Percentiles rank a stretch among this genome's conserved stretches.
Conservation (phyloP, 192 early-diverging fungal species). For the Podila clonocystis region DNA sequence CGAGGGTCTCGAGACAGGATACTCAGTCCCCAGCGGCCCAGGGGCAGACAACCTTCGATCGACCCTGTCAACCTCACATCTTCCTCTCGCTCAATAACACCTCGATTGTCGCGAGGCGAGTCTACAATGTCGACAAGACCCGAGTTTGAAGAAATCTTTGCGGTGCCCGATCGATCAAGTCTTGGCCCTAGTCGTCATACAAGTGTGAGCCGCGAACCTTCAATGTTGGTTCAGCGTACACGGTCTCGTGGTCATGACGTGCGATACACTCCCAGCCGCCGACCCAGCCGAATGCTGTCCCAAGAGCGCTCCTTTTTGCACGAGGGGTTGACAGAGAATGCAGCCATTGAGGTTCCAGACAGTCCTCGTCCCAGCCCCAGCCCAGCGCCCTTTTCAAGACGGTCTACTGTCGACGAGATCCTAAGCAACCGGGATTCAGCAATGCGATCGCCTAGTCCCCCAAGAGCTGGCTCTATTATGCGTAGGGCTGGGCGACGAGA, state of each 20-base stretch:
- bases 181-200: not conserved
- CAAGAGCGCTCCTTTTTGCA: too few relatives aligned
- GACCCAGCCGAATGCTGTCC: too few relatives aligned
- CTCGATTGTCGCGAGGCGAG: not conserved
- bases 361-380: not conserved
- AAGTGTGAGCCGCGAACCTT: not conserved
- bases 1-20: too few relatives aligned
- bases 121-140: not conserved
- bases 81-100: too few relatives aligned
- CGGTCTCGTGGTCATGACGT: not conserved
- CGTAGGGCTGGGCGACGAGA: not conserved
- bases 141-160: conserved; percentile 1
- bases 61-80: too few relatives aligned
- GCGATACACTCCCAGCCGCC: too few relatives aligned
- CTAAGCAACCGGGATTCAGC: too few relatives aligned
- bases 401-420: not conserved
- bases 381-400: not conserved
- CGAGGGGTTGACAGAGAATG: not conserved
- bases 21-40: too few relatives aligned
- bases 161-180: not conserved
- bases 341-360: not conserved
- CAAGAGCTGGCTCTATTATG: too few relatives aligned
- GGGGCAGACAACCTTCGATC: too few relatives aligned
- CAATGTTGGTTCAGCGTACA: not conserved
- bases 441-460: too few relatives aligned